Evolutionary conservation across 2,329 filamentous ascomycete species (phyloP), one percentile per base, ranked within the genome.

Genomic region (Fusarium staphyleae): DNA sequence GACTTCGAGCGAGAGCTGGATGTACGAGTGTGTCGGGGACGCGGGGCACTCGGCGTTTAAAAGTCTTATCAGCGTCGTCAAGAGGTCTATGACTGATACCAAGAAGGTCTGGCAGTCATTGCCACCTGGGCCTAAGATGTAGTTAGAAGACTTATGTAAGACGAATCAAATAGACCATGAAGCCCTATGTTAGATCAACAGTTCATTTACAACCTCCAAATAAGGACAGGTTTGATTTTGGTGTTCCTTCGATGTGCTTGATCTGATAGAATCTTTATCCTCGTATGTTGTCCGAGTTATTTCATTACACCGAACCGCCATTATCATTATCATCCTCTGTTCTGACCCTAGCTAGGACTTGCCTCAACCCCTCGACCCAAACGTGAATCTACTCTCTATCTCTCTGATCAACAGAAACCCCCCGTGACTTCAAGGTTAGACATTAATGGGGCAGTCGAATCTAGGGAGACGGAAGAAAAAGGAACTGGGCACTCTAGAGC

Each of bases 11-110:
- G 93, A 98, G 83, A 89, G 90, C 73, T 88, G 90, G 76, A 76
- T 97, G 69, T 98, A 96, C 75, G 93, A 98, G 78, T 86, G 86
- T 66, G 83, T 97, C 77, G 91, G 90, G 14, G 93, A 97, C 76
- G 91, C 93, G 6, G 80, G 76, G 11, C 84, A 87, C 66, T 75
- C 80, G 1, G 85, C 87, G 74, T 97, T 97, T 71, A 88, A 83
- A 75, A 79, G 79, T 18, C 80, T 97, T 39, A 87, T 89, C 57
- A 81, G 79, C 48, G 68, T 97, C 50, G 89, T 98, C 50, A 96
- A 93, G 80, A 90, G 91, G 65, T 87, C 82, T 7, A 82, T 83
- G 65, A 78, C 80, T 39, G 86, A 85, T 63, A 96, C 93, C 0
- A 91, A 84, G 77, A 80, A 78, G 40, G 84, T 83, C 5, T 74